phyloP scores from a whole-genome alignment of 2,329 filamentous ascomycete species.

The Colletotrichum nymphaeae region DNA sequence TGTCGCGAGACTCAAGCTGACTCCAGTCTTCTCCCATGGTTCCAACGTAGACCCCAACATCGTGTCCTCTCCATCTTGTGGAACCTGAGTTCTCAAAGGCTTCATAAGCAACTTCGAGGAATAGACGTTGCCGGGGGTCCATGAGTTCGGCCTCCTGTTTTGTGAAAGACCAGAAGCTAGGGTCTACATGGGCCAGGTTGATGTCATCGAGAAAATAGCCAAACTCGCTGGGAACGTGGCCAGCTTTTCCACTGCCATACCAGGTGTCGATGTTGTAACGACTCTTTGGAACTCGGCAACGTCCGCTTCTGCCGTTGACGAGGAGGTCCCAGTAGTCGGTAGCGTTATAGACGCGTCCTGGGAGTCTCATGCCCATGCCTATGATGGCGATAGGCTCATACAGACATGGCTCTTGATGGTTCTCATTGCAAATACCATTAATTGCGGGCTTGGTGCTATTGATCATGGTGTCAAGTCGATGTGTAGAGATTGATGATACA shows the following conservation, averaged over 20 bases:
- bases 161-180: constrained; percentile 46
- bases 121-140: constrained; percentile 34
- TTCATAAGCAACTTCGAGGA: constrained; percentile 35
- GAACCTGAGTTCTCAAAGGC: constrained; percentile 39
- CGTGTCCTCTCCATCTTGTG: constrained; percentile 39
- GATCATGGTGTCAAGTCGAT: background rate
- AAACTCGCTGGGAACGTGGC: constrained; percentile 36
- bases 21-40: constrained; percentile 45
- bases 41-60: constrained; percentile 45
- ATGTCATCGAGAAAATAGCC: constrained; percentile 44
- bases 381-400: constrained; percentile 45
- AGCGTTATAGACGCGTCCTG: constrained; percentile 41
- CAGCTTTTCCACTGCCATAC: constrained; percentile 32
- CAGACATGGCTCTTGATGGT: background rate
- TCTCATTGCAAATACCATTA: background rate
- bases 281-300: constrained; percentile 40
- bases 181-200: constrained; percentile 43
- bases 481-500: no score
- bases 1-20: constrained; percentile 36
- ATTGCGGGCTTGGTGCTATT: background rate
- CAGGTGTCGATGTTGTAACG: constrained; percentile 43
- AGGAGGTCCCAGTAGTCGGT: constrained; percentile 47
- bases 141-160: constrained; percentile 40
- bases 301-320: constrained; percentile 40
- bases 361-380: constrained; percentile 47